Percentiles rank a stretch among this genome's conserved stretches.
phyloP scores from a whole-genome alignment of 345 rosid species.

The Lepidium africanum region DNA sequence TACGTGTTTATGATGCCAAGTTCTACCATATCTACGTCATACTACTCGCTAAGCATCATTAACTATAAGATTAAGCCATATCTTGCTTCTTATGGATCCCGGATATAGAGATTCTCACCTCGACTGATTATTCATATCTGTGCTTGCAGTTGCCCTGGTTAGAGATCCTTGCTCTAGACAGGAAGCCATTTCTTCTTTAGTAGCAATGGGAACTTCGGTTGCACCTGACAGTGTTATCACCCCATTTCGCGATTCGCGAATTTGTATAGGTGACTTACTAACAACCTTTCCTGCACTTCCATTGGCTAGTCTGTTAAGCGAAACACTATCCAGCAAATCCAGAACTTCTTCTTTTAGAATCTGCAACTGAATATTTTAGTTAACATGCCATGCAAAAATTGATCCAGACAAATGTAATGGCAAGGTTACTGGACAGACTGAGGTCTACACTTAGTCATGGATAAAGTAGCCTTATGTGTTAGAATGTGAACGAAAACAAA shows the following conservation, averaged over 20 bases:
- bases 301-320: slow-evolving; percentile 42
- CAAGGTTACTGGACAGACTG: background rate
- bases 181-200: slow-evolving; percentile 68
- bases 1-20: background rate
- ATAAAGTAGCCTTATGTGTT: background rate
- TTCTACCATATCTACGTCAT: background rate
- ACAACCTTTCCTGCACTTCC: slow-evolving; percentile 50
- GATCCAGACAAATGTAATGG: background rate
- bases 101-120: slow-evolving; percentile 39
- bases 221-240: slow-evolving; percentile 76
- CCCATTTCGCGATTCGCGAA: slow-evolving; percentile 75
- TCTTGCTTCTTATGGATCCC: background rate
- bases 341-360: slow-evolving; percentile 80
- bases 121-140: slow-evolving; percentile 80
- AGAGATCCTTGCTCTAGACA: slow-evolving; percentile 78
- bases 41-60: background rate
- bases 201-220: slow-evolving; percentile 52
- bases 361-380: slow-evolving; percentile 35
- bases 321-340: slow-evolving; percentile 61
- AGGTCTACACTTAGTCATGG: background rate
- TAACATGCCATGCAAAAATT: slow-evolving; percentile 3
- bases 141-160: slow-evolving; percentile 76
- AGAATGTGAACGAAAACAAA: background rate
- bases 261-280: slow-evolving; percentile 61
- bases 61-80: background rate